Evolutionary conservation across 352 stramenopile genomes (phyloP).

Genomic region (Pythium phragmiticola): DNA sequence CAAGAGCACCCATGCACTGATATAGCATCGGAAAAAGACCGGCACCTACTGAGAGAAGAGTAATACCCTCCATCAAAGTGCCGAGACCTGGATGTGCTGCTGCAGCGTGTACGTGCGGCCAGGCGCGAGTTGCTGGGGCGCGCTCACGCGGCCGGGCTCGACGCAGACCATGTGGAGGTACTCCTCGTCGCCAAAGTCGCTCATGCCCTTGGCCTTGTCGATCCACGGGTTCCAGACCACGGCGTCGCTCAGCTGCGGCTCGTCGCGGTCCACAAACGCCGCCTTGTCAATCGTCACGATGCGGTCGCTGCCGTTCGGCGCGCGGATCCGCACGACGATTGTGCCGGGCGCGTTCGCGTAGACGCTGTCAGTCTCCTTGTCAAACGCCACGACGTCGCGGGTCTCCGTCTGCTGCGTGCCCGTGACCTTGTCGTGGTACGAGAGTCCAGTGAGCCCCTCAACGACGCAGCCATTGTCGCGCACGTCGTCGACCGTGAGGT

Average conservation of each 20-base stretch:
- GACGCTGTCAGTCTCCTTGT: constrained; percentile 87
- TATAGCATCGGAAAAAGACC: not conserved
- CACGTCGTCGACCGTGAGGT: constrained; percentile 86
- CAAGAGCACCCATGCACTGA: not conserved
- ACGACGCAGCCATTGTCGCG: constrained; percentile 59
- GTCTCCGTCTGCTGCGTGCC: constrained; percentile 55
- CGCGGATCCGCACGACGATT: constrained; percentile 68
- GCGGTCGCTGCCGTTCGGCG: constrained; percentile 42
- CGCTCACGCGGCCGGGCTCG: constrained; percentile 88
- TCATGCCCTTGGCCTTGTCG: constrained; percentile 92
- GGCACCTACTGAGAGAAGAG: not conserved
- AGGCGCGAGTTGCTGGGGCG: constrained; percentile 55
- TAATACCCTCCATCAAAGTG: constrained; percentile 27
- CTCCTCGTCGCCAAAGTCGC: constrained; percentile 94
- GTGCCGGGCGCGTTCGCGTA: constrained; percentile 71
- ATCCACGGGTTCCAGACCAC: constrained; percentile 95
- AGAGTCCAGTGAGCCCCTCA: constrained; percentile 82
- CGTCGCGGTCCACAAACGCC: constrained; percentile 50
- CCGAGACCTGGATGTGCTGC: constrained; percentile 60
- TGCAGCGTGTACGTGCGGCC: constrained; percentile 65
- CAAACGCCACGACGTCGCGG: constrained; percentile 60
- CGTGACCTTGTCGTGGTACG: constrained; percentile 90
- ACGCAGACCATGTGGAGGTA: constrained; percentile 96
- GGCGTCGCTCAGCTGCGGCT: constrained; percentile 56
- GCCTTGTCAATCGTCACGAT: constrained; percentile 77